Percentiles rank a stretch among this genome's conserved stretches.
These are phyloP conservation scores for Entelexis sorbosivorans DNA, from an alignment of 1,139 yeast species.

Conservation along the genomic window DNA sequence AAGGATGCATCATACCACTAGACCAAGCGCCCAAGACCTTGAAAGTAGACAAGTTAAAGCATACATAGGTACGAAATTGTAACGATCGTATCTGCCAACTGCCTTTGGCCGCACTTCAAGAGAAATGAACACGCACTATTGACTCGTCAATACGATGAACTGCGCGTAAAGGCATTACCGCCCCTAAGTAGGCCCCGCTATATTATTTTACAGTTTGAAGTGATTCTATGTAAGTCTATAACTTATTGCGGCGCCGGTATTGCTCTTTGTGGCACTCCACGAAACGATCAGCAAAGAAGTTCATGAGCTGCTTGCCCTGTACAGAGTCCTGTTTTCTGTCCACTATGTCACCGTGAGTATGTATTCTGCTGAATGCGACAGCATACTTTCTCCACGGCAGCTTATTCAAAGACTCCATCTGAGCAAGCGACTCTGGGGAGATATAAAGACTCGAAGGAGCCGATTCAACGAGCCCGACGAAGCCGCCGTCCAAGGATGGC, in stretches of 20 bases:
- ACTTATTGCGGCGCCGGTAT: neutral
- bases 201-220: too few relatives aligned
- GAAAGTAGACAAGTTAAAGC: neutral
- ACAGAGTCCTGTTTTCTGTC: slow-evolving; percentile 26
- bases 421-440: neutral
- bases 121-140: too few relatives aligned
- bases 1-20: slow-evolving; percentile 9
- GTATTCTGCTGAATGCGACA: slow-evolving; percentile 23
- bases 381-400: slow-evolving; percentile 29
- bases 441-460: slow-evolving; percentile 1
- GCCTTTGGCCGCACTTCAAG: too few relatives aligned
- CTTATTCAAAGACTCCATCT: slow-evolving; percentile 23
- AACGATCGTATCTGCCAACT: too few relatives aligned
- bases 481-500: slow-evolving; percentile 7
- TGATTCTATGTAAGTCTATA: neutral
- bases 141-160: too few relatives aligned
- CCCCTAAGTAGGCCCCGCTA: too few relatives aligned
- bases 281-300: slow-evolving; percentile 21
- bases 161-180: too few relatives aligned
- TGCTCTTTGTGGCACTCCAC: neutral
- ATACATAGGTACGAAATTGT: too few relatives aligned
- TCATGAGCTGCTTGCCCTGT: slow-evolving; percentile 28
- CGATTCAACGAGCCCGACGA: slow-evolving; percentile 14
- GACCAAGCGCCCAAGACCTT: slow-evolving; percentile 5
- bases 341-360: slow-evolving; percentile 29